Evolutionary conservation across 2,329 filamentous ascomycete genomes (phyloP).

Genomic region (Neofusicoccum kwambonambiense): DNA sequence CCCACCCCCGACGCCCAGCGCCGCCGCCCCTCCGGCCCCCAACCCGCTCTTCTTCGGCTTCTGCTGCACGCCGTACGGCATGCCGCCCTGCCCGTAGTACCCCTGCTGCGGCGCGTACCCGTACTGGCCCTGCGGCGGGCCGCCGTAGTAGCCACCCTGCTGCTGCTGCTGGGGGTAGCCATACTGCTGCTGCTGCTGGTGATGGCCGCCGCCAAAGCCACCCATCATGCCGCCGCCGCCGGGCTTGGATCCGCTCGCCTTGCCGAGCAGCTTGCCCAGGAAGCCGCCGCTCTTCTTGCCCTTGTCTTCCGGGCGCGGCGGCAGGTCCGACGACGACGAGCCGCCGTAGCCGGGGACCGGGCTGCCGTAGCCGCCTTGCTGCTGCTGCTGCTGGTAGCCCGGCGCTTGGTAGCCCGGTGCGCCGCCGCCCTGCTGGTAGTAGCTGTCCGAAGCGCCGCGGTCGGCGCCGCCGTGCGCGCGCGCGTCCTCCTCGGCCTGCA

Average conservation of each 20-base stretch:
- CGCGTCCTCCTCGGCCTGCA: constrained; percentile 82
- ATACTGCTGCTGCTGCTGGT: constrained; percentile 21
- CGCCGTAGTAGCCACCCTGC: constrained; percentile 24
- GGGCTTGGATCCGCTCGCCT: constrained; percentile 24
- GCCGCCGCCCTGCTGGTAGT: constrained; percentile 40
- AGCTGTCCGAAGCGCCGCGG: constrained; percentile 39
- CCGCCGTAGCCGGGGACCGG: constrained; percentile 24
- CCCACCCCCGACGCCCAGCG: constrained; percentile 77
- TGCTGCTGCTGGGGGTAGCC: constrained; percentile 26
- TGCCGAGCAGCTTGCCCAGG: constrained; percentile 55
- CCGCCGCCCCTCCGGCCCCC: constrained; percentile 71
- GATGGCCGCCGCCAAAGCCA: background rate
- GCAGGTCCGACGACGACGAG: constrained; percentile 23
- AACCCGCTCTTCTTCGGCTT: constrained; percentile 53
- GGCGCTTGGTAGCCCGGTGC: constrained; percentile 21
- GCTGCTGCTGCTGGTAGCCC: constrained; percentile 17
- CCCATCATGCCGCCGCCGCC: background rate
- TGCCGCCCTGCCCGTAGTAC: constrained; percentile 30
- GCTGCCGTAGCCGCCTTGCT: constrained; percentile 32
- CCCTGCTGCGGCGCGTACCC: constrained; percentile 33
- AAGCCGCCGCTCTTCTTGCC: constrained; percentile 42
- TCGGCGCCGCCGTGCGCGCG: constrained; percentile 43
- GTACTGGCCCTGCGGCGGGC: constrained; percentile 25
- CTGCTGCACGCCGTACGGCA: background rate
- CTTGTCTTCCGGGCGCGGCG: constrained; percentile 32